phyloP scores from a whole-genome alignment of 768 basidiomycete genomes.

The Psilocybe cubensis region DNA sequence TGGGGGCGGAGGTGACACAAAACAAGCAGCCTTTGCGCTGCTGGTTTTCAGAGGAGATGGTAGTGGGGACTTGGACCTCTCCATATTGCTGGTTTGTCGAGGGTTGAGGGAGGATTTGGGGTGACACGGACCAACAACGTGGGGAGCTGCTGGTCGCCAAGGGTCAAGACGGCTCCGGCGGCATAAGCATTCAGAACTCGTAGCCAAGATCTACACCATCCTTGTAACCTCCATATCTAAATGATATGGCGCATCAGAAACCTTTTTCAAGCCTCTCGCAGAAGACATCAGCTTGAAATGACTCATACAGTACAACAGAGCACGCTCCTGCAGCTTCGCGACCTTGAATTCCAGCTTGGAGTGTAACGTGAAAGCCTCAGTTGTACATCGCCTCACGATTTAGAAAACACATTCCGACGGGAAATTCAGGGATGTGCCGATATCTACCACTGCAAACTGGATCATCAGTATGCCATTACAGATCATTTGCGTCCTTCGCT shows the following conservation, averaged over 20 bases:
- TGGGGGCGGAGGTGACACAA: no score
- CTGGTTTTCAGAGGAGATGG: no score
- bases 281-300: not conserved
- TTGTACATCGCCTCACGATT: not conserved
- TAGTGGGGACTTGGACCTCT: no score
- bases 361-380: not conserved
- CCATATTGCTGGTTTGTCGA: no score
- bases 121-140: slow-evolving; percentile 8
- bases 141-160: slow-evolving; percentile 15
- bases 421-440: slow-evolving; percentile 9
- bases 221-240: slow-evolving; percentile 20
- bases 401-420: slow-evolving; percentile 6
- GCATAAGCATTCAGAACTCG: slow-evolving; percentile 16
- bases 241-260: not conserved
- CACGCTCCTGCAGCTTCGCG: slow-evolving; percentile 3
- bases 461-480: not conserved
- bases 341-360: slow-evolving; percentile 12
- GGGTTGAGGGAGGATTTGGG: not conserved
- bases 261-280: not conserved
- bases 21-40: no score
- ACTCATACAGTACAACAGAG: slow-evolving; percentile 12
- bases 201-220: slow-evolving; percentile 22
- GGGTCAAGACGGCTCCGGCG: not conserved
- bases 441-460: not conserved
- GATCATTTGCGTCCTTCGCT: not conserved